These are phyloP conservation scores for Tolypocladium nubicola DNA, from an alignment of 2,329 filamentous ascomycete species.

Conservation along the genomic window DNA sequence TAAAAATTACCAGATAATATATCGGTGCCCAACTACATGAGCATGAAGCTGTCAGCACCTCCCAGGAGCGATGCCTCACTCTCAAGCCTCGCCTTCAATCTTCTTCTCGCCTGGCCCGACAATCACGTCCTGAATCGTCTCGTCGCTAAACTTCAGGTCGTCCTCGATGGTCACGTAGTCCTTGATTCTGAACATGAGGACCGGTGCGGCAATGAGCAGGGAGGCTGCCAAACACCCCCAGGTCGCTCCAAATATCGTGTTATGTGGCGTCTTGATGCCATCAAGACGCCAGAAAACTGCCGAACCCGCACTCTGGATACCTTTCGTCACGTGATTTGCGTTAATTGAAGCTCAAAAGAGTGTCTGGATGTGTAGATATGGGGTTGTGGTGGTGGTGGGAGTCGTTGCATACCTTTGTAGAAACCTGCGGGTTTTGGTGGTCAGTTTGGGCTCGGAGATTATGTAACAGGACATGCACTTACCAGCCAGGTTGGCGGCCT, in stretches of 20 bases:
- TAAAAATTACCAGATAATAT: too few relatives aligned
- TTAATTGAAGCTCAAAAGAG: not conserved
- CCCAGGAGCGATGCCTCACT: too few relatives aligned
- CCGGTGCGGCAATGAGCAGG: constrained; percentile 63
- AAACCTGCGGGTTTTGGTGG: not conserved
- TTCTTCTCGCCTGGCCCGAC: not conserved
- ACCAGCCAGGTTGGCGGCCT: constrained; percentile 61
- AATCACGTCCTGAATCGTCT: constrained; percentile 62
- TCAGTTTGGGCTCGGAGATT: not conserved
- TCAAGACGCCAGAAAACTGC: constrained; percentile 36
- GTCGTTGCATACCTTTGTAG: not conserved
- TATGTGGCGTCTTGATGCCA: constrained; percentile 39
- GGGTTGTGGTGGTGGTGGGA: not conserved
- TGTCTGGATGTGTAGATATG: not conserved
- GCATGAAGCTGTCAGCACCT: too few relatives aligned
- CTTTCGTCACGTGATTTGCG: too few relatives aligned
- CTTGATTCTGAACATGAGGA: constrained; percentile 69
- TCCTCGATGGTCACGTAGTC: constrained; percentile 74
- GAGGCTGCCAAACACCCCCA: constrained; percentile 56
- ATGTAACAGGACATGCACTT: not conserved
- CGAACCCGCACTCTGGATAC: constrained; percentile 64
- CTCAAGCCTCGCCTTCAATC: not conserved
- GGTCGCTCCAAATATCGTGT: constrained; percentile 57
- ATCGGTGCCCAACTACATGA: too few relatives aligned
- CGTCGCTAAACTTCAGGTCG: constrained; percentile 76